Conservation (phyloP, 2,329 filamentous ascomycete genomes). For the Penicillium aurantiogriseum region DNA sequence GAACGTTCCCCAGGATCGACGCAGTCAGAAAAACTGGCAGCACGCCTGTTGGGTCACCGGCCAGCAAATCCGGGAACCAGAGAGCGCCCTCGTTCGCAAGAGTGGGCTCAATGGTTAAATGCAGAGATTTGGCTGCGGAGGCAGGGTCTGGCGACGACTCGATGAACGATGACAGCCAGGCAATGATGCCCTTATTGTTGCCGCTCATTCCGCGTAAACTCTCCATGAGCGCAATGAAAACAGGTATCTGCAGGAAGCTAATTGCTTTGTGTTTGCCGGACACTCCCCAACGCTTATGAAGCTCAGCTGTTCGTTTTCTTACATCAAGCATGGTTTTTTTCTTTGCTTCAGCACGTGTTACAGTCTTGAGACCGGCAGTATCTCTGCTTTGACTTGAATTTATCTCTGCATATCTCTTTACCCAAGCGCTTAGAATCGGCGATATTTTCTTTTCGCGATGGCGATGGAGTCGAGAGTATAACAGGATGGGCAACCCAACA, state of each 20-base stretch:
- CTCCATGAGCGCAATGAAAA: slow-evolving; percentile 50
- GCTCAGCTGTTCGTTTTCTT: slow-evolving; percentile 21
- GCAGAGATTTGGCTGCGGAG: slow-evolving; percentile 21
- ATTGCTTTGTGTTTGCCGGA: slow-evolving; percentile 33
- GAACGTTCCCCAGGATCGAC: slow-evolving; percentile 51
- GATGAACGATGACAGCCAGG: slow-evolving; percentile 34
- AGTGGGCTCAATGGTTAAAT: slow-evolving; percentile 45
- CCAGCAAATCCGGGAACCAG: slow-evolving; percentile 60
- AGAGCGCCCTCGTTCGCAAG: slow-evolving; percentile 57
- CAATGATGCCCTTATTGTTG: slow-evolving; percentile 40
- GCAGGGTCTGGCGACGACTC: slow-evolving; percentile 15
- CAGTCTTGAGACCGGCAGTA: fast-evolving
- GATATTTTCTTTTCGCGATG: slow-evolving; percentile 43
- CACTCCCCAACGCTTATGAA: slow-evolving; percentile 40
- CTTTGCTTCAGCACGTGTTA: slow-evolving; percentile 4
- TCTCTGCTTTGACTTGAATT: fast-evolving
- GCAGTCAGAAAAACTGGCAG: slow-evolving; percentile 52
- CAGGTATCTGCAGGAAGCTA: slow-evolving; percentile 43
- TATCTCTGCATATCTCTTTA: slow-evolving; percentile 17
- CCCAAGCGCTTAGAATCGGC: slow-evolving; percentile 45
- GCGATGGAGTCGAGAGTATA: slow-evolving; percentile 43
- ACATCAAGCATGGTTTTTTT: slow-evolving; percentile 18
- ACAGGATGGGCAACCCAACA: slow-evolving; percentile 49
- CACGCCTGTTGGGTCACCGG: slow-evolving; percentile 51
- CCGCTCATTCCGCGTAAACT: slow-evolving; percentile 50